Conservation (phyloP, 169 alveolate species). For the Cryptosporidium sp. region DNA sequence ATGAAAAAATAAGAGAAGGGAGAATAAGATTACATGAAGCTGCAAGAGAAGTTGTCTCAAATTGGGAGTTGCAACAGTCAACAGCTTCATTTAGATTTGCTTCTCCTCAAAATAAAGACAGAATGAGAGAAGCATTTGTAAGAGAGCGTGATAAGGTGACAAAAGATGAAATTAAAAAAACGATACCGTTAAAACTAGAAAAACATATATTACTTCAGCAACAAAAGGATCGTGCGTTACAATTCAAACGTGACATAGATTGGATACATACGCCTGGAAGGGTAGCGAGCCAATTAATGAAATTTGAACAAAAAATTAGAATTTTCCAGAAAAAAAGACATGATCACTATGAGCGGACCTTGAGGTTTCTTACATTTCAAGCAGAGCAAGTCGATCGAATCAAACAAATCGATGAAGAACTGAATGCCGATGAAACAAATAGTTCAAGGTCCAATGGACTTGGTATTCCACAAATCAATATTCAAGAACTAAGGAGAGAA, state of each 20-base stretch:
- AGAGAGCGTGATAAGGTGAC: constrained; percentile 60
- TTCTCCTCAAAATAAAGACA: constrained; percentile 74
- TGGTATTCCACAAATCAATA: neutral
- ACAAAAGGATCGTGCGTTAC: constrained; percentile 71
- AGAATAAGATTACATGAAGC: constrained; percentile 61
- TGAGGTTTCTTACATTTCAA: constrained; percentile 37
- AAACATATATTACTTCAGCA: constrained; percentile 66
- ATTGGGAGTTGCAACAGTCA: constrained; percentile 69
- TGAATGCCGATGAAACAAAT: constrained; percentile 15
- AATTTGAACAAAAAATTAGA: constrained; percentile 58
- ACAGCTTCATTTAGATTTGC: constrained; percentile 74
- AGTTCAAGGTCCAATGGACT: constrained; percentile 11
- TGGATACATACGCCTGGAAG: constrained; percentile 71
- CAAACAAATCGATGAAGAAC: constrained; percentile 59
- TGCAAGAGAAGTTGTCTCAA: constrained; percentile 71
- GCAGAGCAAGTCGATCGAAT: constrained; percentile 68
- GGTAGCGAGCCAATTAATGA: constrained; percentile 61
- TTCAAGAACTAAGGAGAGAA: constrained; percentile 27
- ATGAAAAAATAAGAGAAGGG: constrained; percentile 66
- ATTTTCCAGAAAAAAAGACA: constrained; percentile 54
- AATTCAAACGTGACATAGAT: constrained; percentile 63
- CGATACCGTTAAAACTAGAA: constrained; percentile 50
- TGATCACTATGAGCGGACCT: constrained; percentile 60
- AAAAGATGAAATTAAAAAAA: constrained; percentile 50
- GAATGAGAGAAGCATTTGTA: constrained; percentile 73